A percentile compares a stretch with the other conserved stretches of the same genome.
Evolutionary conservation across 495 filamentous ascomycete genomes (phyloP).

Genomic region (Geoglossum glabrum): DNA sequence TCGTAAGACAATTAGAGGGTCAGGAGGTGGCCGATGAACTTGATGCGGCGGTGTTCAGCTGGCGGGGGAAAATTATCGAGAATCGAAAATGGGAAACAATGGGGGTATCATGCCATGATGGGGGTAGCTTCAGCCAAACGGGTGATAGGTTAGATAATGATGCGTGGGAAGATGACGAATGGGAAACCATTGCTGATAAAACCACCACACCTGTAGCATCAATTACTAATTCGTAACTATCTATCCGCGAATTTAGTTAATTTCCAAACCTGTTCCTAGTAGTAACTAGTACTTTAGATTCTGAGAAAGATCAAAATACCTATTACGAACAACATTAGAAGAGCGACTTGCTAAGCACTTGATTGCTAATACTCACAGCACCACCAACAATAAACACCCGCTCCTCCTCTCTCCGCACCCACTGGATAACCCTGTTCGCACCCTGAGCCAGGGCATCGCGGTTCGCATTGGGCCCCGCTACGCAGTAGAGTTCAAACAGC

Average conservation of each 20-base stretch:
- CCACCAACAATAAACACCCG: conserved; percentile 88
- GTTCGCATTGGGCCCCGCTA: conserved; percentile 34
- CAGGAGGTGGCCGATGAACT: conserved; percentile 17
- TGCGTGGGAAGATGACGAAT: conserved; percentile 1
- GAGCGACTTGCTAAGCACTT: neutral
- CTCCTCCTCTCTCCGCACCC: conserved; percentile 81
- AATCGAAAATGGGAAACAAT: neutral
- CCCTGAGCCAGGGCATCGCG: conserved; percentile 65
- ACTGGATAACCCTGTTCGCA: conserved; percentile 70
- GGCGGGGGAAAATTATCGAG: neutral
- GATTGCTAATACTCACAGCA: conserved; percentile 32
- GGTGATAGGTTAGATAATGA: conserved; percentile 7
- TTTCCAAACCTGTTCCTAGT: no score
- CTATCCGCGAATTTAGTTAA: no score
- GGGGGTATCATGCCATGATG: neutral
- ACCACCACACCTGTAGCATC: neutral
- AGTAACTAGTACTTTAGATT: no score
- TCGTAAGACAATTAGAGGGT: conserved; percentile 20
- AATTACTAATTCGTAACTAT: neutral
- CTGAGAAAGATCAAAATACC: neutral
- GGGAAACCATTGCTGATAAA: neutral
- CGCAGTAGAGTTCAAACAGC: conserved; percentile 80
- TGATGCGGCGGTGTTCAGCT: conserved; percentile 1
- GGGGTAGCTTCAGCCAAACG: neutral
- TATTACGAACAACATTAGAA: neutral